These are phyloP conservation scores for Neofusicoccum kwambonambiense DNA, from an alignment of 2,329 filamentous ascomycete species.

Conservation along the genomic window DNA sequence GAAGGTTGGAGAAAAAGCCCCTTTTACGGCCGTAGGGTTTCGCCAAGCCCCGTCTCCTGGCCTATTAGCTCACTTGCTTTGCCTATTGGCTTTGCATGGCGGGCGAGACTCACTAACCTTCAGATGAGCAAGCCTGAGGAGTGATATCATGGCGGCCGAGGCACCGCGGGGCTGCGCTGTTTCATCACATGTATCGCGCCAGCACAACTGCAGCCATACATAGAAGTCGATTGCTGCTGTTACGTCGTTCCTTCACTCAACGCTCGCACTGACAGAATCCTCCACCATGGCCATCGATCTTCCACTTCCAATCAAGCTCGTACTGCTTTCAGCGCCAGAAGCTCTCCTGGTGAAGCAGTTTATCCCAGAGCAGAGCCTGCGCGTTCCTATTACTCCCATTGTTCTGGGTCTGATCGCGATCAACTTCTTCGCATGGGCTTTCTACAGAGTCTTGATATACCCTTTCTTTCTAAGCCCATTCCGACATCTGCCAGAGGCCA, in stretches of 20 bases:
- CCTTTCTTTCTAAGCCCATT: conserved; percentile 41
- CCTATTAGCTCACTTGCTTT: not conserved
- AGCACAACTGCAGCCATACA: not conserved
- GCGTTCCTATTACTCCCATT: conserved; percentile 8
- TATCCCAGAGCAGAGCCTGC: conserved; percentile 1
- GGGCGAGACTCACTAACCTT: not conserved
- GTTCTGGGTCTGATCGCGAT: not conserved
- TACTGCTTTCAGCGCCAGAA: conserved; percentile 5
- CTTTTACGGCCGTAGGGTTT: conserved; percentile 5
- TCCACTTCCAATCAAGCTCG: conserved; percentile 7
- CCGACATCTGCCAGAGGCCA: conserved; percentile 38
- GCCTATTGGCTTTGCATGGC: not conserved
- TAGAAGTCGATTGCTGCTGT: not conserved
- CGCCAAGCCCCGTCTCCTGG: not conserved
- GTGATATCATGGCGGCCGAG: conserved; percentile 8
- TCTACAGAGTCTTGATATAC: conserved; percentile 28
- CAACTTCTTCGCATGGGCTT: conserved; percentile 12
- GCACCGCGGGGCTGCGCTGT: not conserved
- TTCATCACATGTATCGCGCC: conserved; percentile 8
- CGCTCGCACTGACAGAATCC: not conserved
- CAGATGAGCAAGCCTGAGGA: not conserved
- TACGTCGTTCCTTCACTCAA: not conserved
- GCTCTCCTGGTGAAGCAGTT: conserved; percentile 15
- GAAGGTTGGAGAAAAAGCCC: not conserved
- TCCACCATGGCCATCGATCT: conserved; percentile 11